A percentile compares a stretch with the other conserved stretches of the same genome.
These are phyloP conservation scores for Kwoniella dejecticola DNA, from an alignment of 768 basidiomycete species.

Conservation along the genomic window DNA sequence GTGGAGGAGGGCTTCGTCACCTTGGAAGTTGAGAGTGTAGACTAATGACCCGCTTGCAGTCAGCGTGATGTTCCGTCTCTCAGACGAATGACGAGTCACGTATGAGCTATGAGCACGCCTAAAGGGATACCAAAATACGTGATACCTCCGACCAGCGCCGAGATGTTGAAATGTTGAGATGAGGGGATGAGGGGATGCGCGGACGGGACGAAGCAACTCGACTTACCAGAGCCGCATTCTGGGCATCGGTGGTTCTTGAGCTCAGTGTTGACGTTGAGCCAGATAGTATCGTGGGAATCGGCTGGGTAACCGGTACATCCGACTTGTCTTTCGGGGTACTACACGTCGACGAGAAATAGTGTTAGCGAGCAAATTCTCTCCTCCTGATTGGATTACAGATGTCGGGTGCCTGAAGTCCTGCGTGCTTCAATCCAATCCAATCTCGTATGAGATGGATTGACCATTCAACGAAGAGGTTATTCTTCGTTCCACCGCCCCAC, in stretches of 20 bases:
- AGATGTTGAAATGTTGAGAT: not conserved
- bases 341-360: not conserved
- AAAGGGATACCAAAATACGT: too few species aligned
- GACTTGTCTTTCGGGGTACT: conserved; percentile 77
- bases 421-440: too few species aligned
- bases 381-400: too few species aligned
- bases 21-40: conserved; percentile 73
- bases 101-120: too few species aligned
- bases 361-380: too few species aligned
- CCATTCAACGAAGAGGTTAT: too few species aligned
- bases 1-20: conserved; percentile 53
- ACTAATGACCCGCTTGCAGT: conserved; percentile 59
- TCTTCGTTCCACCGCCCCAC: too few species aligned
- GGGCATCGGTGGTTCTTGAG: conserved; percentile 70
- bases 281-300: conserved; percentile 90
- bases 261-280: conserved; percentile 70
- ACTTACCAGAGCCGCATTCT: conserved; percentile 89
- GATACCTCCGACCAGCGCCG: not conserved
- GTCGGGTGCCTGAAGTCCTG: too few species aligned
- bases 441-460: too few species aligned
- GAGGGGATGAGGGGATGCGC: not conserved
- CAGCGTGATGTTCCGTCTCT: too few species aligned
- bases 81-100: too few species aligned
- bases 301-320: conserved; percentile 94
- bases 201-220: not conserved